Conservation (phyloP, 2,329 filamentous ascomycete species). For the Lecanoromycetidae sp. region DNA sequence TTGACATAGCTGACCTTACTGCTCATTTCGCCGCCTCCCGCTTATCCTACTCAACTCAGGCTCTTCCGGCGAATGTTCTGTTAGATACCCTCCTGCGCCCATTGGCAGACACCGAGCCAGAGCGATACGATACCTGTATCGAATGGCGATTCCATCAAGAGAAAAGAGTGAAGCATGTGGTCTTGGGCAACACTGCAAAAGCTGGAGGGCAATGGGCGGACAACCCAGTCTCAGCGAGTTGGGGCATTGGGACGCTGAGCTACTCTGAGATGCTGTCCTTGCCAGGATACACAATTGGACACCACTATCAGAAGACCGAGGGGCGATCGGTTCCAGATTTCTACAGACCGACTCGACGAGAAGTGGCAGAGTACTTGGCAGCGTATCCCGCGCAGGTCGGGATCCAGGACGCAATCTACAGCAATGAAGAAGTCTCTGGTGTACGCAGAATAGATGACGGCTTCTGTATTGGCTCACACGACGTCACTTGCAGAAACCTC, state of each 20-base stretch:
- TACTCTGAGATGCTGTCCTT: conserved; percentile 51
- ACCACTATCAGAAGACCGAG: conserved; percentile 36
- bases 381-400: conserved; percentile 42
- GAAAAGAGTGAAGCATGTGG: conserved; percentile 41
- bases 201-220: conserved; percentile 51
- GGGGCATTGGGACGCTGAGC: conserved; percentile 47
- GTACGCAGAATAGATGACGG: conserved; percentile 35
- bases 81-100: conserved; percentile 48
- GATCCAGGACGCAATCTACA: conserved; percentile 38
- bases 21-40: conserved; percentile 46
- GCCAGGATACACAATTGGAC: conserved; percentile 45
- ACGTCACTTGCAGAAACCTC: conserved; percentile 43
- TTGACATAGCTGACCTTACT: conserved; percentile 38
- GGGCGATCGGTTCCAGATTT: conserved; percentile 38
- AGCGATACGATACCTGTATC: conserved; percentile 38
- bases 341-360: conserved; percentile 41
- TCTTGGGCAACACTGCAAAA: conserved; percentile 39
- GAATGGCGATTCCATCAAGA: conserved; percentile 42
- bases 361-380: conserved; percentile 44
- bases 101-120: conserved; percentile 45
- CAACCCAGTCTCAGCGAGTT: conserved; percentile 39
- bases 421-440: conserved; percentile 30
- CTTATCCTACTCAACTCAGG: conserved; percentile 49
- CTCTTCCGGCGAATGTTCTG: conserved; percentile 47
- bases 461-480: conserved; percentile 41